phyloP scores from a whole-genome alignment of 2,329 filamentous ascomycete genomes.

The Botrytis porri region DNA sequence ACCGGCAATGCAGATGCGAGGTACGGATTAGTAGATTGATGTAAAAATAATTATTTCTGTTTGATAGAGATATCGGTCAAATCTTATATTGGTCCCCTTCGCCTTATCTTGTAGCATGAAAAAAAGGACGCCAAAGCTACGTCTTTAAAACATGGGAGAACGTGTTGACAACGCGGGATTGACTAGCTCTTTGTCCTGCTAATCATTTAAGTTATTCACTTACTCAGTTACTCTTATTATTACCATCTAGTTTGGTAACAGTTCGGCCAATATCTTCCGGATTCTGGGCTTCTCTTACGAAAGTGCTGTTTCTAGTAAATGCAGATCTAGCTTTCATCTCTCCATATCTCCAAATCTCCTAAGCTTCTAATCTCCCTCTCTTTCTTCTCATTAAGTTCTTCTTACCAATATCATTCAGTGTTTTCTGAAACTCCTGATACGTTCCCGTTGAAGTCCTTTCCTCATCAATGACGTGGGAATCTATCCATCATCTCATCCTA shows the following conservation, averaged over 20 bases:
- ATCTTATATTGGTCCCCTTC: slow-evolving; percentile 17
- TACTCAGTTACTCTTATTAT: background rate
- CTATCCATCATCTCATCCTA: slow-evolving; percentile 33
- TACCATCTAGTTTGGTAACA: background rate
- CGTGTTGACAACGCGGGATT: slow-evolving; percentile 9
- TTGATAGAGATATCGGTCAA: slow-evolving; percentile 11
- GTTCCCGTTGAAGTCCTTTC: slow-evolving; percentile 15
- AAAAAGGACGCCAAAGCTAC: background rate
- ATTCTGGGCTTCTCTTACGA: background rate
- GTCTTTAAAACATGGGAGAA: slow-evolving; percentile 4
- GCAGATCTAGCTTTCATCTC: slow-evolving; percentile 24
- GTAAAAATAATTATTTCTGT: slow-evolving; percentile 19
- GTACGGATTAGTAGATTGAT: slow-evolving; percentile 28
- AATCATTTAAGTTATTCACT: background rate
- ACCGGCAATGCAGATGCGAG: slow-evolving; percentile 25
- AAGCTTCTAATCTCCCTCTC: slow-evolving; percentile 5
- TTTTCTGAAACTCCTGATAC: background rate
- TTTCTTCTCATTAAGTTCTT: slow-evolving; percentile 1
- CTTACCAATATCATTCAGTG: background rate
- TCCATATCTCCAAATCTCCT: slow-evolving; percentile 1
- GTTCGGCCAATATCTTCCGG: slow-evolving; percentile 2
- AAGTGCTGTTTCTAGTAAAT: slow-evolving; percentile 14
- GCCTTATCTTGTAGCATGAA: background rate
- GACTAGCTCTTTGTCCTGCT: slow-evolving; percentile 5
- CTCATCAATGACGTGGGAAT: slow-evolving; percentile 36